Base-by-base conservation (phyloP, 768 basidiomycete genomes). In the Lentinula edodes region DNA sequence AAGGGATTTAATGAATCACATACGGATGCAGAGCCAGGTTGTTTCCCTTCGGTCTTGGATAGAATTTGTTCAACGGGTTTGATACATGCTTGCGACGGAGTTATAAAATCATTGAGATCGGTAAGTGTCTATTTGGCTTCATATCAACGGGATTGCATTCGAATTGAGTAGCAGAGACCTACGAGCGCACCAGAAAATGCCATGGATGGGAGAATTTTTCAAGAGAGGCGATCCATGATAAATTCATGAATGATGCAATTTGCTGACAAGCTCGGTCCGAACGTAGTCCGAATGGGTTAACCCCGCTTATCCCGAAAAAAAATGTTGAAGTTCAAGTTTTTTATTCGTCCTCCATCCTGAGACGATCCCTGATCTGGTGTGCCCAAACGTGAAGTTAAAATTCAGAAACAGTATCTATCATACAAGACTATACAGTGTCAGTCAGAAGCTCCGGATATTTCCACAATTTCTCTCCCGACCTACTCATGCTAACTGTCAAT, bases 101-200 rank as follows among this genome's bases (percentile, higher is more conserved):
- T 90, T 46, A 99, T 92, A 72, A 95, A 99, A 74, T 98, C 97
- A 72, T 98, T 98, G 54, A 98, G 82, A 74, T 96, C 95, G 18
- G 93, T 93, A 52, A 98, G 77, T 8, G 90, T 95, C 93, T 95
- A 61, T 60, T 52, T 39, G 59, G 56, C 39, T 38, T 39, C 38
- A 35, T 54, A 38, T 38, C 15, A 46, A 51, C 54, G n/a, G 23
- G 3, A 56, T 43, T 56, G 12, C 28, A 23, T 56, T 41, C 7
- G 28, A 32, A 18, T 38, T 61, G 23, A 13, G 36, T 41, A 41
- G 46, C 35, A 45, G 52, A 65, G 43, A 78, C 88, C 54, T 70
- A 90, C 90, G 65, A 95, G 78, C 45, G 91, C 90, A 66, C 92
- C 91, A 70, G 93, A 94, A 73, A 94, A 94, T 6, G 88, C 83